A percentile compares a stretch with the other conserved stretches of the same genome.
phyloP scores from a whole-genome alignment of 352 stramenopile species.

The Globisporangium sylvaticum region DNA sequence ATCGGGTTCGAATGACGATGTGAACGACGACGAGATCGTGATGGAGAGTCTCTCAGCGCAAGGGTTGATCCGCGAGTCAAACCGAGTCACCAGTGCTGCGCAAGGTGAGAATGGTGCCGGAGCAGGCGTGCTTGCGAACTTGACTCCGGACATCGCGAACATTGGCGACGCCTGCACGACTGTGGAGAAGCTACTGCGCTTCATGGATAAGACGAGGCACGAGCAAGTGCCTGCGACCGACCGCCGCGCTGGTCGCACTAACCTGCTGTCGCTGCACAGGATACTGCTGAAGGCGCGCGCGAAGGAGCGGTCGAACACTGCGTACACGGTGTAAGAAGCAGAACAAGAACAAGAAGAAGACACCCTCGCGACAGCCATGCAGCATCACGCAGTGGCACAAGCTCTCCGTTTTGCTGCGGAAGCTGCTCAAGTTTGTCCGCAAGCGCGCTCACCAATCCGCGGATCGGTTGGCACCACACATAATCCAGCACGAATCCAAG shows the following conservation, averaged over 20 bases:
- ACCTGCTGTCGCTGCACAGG: slow-evolving; percentile 47
- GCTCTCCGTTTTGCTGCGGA: background rate
- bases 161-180: slow-evolving; percentile 32
- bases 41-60: slow-evolving; percentile 54
- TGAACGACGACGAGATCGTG: slow-evolving; percentile 60
- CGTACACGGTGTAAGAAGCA: slow-evolving; percentile 18
- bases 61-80: slow-evolving; percentile 44
- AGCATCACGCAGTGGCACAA: background rate
- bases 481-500: background rate
- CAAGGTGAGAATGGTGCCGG: background rate
- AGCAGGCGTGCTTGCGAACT: slow-evolving; percentile 16
- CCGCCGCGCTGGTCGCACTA: slow-evolving; percentile 36
- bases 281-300: slow-evolving; percentile 46
- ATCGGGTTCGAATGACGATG: slow-evolving; percentile 9
- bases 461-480: background rate
- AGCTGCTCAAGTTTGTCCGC: background rate
- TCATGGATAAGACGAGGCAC: slow-evolving; percentile 24
- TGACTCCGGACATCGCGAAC: slow-evolving; percentile 26
- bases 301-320: slow-evolving; percentile 28
- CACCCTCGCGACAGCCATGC: background rate
- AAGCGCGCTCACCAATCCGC: background rate
- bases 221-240: slow-evolving; percentile 27
- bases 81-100: slow-evolving; percentile 15
- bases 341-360: background rate
- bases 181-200: slow-evolving; percentile 43